A percentile compares a stretch with the other conserved stretches of the same genome.
Conservation (phyloP, 2,329 filamentous ascomycete genomes). For the Epichloe amarillans region DNA sequence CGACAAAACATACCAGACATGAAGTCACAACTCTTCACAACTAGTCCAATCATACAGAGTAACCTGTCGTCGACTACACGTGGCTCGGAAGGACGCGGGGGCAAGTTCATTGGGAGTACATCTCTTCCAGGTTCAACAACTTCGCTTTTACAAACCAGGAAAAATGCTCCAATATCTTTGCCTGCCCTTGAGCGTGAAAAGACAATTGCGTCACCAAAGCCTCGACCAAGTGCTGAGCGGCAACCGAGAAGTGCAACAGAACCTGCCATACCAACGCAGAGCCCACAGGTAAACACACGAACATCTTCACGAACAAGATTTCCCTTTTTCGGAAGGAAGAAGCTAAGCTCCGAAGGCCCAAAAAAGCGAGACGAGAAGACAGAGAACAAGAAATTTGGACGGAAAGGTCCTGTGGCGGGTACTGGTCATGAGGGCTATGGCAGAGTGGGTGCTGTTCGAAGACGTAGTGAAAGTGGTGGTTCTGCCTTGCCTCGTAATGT, state of each 20-base stretch:
- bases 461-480: constrained; percentile 48
- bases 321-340: constrained; percentile 64
- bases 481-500: constrained; percentile 33
- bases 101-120: constrained; percentile 22
- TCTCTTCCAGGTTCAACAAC: constrained; percentile 22
- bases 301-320: constrained; percentile 52
- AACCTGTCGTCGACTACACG: constrained; percentile 28
- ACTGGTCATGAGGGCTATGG: constrained; percentile 87
- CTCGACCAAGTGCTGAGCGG: constrained; percentile 7
- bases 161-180: constrained; percentile 20
- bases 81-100: constrained; percentile 30
- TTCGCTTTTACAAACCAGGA: constrained; percentile 15
- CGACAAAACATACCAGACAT: constrained; percentile 54
- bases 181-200: constrained; percentile 10
- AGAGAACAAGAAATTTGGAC: constrained; percentile 24
- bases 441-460: constrained; percentile 44
- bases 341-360: constrained; percentile 40
- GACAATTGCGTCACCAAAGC: constrained; percentile 2
- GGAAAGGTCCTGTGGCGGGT: constrained; percentile 74
- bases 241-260: constrained; percentile 12
- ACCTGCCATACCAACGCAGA: constrained; percentile 19
- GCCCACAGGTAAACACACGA: constrained; percentile 39
- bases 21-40: constrained; percentile 38
- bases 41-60: constrained; percentile 46
- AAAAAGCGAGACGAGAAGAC: constrained; percentile 36